Conservation (phyloP, 345 rosid species). For the Eucalyptus sideroxylon region DNA sequence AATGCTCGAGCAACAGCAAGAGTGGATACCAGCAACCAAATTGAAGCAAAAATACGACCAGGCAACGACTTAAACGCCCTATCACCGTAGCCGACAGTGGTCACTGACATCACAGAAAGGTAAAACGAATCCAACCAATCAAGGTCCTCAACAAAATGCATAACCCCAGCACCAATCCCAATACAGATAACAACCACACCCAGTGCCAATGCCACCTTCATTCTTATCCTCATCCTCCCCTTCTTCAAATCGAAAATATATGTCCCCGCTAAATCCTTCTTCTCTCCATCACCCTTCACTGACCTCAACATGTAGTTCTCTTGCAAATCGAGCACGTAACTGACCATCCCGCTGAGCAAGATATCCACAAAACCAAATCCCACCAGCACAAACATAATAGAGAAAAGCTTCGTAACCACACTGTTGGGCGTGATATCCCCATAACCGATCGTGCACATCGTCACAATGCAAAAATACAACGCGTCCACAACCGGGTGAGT, state of each 20-base stretch:
- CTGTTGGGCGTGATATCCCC: constrained; percentile 79
- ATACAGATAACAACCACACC: constrained; percentile 78
- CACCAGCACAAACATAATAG: constrained; percentile 73
- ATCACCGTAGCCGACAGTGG: constrained; percentile 90
- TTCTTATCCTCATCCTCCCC: constrained; percentile 93
- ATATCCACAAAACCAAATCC: constrained; percentile 82
- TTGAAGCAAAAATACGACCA: constrained; percentile 71
- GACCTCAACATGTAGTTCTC: constrained; percentile 61
- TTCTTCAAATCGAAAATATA: constrained; percentile 75
- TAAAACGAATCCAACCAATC: constrained; percentile 85
- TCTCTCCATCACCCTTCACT: constrained; percentile 17
- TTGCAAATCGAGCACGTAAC: constrained; percentile 83
- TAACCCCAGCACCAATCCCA: constrained; percentile 64
- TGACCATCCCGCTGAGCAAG: constrained; percentile 72
- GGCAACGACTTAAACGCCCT: constrained; percentile 51
- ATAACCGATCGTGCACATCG: constrained; percentile 94
- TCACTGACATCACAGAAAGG: constrained; percentile 92
- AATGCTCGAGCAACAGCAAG: constrained; percentile 84
- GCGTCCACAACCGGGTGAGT: constrained; percentile 94
- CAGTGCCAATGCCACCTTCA: constrained; percentile 89
- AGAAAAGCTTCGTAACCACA: constrained; percentile 56
- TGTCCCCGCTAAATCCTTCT: constrained; percentile 22
- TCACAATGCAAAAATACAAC: constrained; percentile 78
- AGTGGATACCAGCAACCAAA: constrained; percentile 89
- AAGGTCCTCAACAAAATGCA: constrained; percentile 71